Percentiles rank a stretch among this genome's conserved stretches.
Evolutionary conservation across 2,329 filamentous ascomycete genomes (phyloP).

Genomic region (Chaetomium olivaceum): DNA sequence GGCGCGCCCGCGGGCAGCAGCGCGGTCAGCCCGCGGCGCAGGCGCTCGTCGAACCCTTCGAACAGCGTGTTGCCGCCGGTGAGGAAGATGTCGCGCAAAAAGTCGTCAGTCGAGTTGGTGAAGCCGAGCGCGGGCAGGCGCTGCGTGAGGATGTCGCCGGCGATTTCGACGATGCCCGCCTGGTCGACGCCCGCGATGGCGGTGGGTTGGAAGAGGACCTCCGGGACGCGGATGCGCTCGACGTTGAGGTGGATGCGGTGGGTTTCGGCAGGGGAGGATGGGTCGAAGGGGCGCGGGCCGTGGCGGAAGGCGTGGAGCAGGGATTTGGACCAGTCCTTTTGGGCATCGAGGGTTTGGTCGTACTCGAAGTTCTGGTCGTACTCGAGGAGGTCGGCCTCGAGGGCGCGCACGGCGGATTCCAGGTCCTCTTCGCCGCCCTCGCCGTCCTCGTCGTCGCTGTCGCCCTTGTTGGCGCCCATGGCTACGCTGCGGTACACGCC

Average conservation of each 20-base stretch:
- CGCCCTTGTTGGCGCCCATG: conserved; percentile 69
- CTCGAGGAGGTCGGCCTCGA: conserved; percentile 82
- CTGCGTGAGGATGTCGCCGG: conserved; percentile 83
- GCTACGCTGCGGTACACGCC: conserved; percentile 93
- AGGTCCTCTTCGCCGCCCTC: conserved; percentile 93
- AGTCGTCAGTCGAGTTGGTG: conserved; percentile 54
- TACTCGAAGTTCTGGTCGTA: conserved; percentile 90
- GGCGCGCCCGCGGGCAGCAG: conserved; percentile 69
- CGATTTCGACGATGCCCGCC: conserved; percentile 89
- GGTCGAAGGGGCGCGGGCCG: conserved; percentile 83
- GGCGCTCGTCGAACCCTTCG: conserved; percentile 78
- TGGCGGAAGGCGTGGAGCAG: conserved; percentile 87
- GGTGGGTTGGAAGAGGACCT: conserved; percentile 85
- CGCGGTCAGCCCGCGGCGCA: conserved; percentile 70
- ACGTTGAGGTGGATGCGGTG: conserved; percentile 95
- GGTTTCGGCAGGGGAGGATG: conserved; percentile 73
- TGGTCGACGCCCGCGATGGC: conserved; percentile 89
- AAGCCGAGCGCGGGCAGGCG: conserved; percentile 60
- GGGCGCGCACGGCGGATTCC: conserved; percentile 66
- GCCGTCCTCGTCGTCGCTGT: conserved; percentile 84
- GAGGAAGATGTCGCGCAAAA: conserved; percentile 85
- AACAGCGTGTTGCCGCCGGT: conserved; percentile 94
- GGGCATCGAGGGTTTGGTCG: conserved; percentile 86
- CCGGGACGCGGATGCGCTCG: conserved; percentile 89
- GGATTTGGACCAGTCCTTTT: conserved; percentile 92